These are phyloP conservation scores for Hymenoscyphus repandus DNA, from an alignment of 2,329 filamentous ascomycete genomes.

Conservation along the genomic window DNA sequence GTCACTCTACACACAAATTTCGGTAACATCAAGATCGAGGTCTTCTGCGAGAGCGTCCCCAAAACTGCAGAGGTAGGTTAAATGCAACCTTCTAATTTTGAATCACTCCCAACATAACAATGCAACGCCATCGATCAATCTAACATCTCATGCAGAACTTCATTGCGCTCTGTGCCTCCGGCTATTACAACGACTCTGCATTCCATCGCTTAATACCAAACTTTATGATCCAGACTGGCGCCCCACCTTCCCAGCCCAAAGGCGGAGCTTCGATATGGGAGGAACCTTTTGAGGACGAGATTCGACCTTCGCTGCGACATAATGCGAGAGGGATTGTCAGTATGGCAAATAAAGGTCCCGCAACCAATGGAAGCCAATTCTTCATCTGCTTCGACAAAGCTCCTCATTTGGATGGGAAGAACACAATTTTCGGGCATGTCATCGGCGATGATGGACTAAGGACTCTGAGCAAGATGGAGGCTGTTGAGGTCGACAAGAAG, in stretches of 20 bases:
- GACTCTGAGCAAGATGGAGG: conserved; percentile 68
- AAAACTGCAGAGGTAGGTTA: conserved; percentile 76
- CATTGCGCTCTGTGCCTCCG: conserved; percentile 75
- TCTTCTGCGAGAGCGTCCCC: conserved; percentile 93
- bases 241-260: conserved; percentile 57
- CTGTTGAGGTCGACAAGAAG: conserved; percentile 71
- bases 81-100: background rate
- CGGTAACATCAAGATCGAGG: conserved; percentile 88
- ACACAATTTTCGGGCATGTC: conserved; percentile 77
- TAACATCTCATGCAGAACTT: conserved; percentile 60
- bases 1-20: conserved; percentile 78
- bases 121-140: conserved; percentile 6
- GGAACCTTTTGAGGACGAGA: conserved; percentile 73
- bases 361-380: conserved; percentile 74
- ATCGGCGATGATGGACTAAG: conserved; percentile 58
- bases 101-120: background rate
- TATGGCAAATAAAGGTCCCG: conserved; percentile 74
- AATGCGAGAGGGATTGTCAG: conserved; percentile 64
- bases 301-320: conserved; percentile 64
- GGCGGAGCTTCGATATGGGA: conserved; percentile 70
- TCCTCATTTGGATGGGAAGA: conserved; percentile 75
- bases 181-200: conserved; percentile 68
- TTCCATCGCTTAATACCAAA: conserved; percentile 76
- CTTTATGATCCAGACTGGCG: conserved; percentile 79
- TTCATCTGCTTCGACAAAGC: conserved; percentile 75